Percentiles rank a stretch among this genome's conserved stretches.
phyloP scores from a whole-genome alignment of 2,329 filamentous ascomycete genomes.

The Fusarium chaquense region DNA sequence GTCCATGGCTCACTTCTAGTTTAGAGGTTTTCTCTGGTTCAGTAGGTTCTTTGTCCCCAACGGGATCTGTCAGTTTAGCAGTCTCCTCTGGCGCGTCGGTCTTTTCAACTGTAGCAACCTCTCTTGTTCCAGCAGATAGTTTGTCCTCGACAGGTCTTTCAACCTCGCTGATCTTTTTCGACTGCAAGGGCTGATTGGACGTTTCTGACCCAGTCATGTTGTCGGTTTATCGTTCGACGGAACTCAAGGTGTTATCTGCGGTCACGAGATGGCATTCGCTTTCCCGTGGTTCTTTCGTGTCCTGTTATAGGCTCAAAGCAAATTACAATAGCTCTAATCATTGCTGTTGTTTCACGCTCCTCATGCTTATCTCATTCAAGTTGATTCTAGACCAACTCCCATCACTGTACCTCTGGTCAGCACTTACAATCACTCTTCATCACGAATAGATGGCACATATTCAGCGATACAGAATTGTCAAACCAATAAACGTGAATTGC shows the following conservation, averaged over 20 bases:
- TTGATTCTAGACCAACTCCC: background rate
- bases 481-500: background rate
- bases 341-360: rapidly evolving
- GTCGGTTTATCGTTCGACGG: background rate
- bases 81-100: background rate
- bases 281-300: background rate
- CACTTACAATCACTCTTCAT: background rate
- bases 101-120: background rate
- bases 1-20: too few relatives aligned
- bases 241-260: background rate
- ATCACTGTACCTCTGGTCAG: background rate
- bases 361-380: background rate
- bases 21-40: too few relatives aligned
- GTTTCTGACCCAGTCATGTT: background rate
- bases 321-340: background rate
- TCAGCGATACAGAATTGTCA: background rate
- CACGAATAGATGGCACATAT: background rate
- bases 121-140: background rate
- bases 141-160: background rate
- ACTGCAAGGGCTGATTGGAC: background rate
- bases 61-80: background rate
- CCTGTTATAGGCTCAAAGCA: background rate
- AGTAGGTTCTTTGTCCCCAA: background rate
- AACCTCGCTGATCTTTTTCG: background rate
- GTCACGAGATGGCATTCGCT: background rate